Conservation (phyloP, 345 rosid genomes). For the Rhizophora apiculata region DNA sequence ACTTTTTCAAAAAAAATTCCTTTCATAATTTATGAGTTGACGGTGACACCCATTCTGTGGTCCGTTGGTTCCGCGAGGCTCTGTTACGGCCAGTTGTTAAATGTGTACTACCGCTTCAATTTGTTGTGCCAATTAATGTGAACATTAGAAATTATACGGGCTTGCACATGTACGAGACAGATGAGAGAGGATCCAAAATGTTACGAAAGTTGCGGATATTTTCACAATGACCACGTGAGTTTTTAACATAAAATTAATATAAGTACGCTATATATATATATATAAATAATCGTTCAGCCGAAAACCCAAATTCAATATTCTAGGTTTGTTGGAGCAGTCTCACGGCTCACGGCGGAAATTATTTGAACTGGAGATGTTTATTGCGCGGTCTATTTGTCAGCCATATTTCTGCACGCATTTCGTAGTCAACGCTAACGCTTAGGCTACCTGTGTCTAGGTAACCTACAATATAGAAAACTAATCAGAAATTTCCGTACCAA, state of each 20-base stretch:
- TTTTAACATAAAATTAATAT: too few relatives aligned
- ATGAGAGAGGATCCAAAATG: neutral
- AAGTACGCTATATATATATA: too few relatives aligned
- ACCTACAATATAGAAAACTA: conserved; percentile 26
- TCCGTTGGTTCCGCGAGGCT: too few relatives aligned
- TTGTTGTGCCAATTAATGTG: conserved; percentile 3
- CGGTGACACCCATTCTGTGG: too few relatives aligned
- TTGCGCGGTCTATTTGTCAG: neutral
- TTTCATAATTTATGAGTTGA: too few relatives aligned
- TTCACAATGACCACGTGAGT: too few relatives aligned
- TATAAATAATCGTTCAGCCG: too few relatives aligned
- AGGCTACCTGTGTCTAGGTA: conserved; percentile 22
- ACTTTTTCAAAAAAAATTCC: too few relatives aligned
- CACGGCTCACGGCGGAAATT: conserved; percentile 14
- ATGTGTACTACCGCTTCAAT: neutral
- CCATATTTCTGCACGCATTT: neutral
- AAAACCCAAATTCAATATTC: conserved; percentile 5
- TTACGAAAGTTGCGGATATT: too few relatives aligned
- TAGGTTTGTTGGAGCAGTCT: conserved; percentile 22
- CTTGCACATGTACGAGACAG: too few relatives aligned
- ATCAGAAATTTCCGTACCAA: conserved; percentile 28
- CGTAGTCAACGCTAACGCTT: conserved; percentile 30
- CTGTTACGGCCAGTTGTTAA: neutral
- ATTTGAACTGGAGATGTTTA: neutral
- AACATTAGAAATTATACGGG: conserved; percentile 6